Percentiles rank a stretch among this genome's conserved stretches.
Evolutionary conservation across 192 early-diverging fungal genomes (phyloP).

Genomic region (Phycomyces nitens): DNA sequence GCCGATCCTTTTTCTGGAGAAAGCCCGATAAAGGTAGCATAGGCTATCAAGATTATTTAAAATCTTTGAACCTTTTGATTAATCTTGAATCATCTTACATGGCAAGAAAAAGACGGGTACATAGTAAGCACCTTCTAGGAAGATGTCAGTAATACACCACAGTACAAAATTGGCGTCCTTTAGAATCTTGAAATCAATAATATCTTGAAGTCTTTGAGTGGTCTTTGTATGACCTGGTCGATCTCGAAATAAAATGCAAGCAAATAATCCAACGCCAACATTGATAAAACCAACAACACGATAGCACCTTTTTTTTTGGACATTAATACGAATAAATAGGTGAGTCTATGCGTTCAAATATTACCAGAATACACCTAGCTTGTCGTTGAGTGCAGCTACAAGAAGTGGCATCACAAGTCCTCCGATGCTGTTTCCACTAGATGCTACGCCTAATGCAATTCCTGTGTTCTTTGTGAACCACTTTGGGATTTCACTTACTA

Average conservation of each 20-base stretch:
- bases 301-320: constrained; percentile 15
- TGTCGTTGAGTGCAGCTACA: constrained; percentile 50
- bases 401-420: constrained; percentile 62
- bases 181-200: constrained; percentile 26
- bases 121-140: constrained; percentile 24
- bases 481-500: constrained; percentile 37
- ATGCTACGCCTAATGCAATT: constrained; percentile 66
- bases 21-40: constrained; percentile 21
- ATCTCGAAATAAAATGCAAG: constrained; percentile 21
- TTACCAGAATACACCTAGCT: constrained; percentile 49
- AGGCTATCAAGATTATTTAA: no score
- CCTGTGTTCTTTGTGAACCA: constrained; percentile 66
- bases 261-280: constrained; percentile 12
- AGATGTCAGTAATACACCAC: constrained; percentile 24
- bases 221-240: background rate
- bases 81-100: no score
- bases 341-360: background rate
- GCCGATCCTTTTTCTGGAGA: constrained; percentile 22
- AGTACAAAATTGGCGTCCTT: constrained; percentile 24
- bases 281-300: constrained; percentile 27
- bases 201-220: constrained; percentile 10
- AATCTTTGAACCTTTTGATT: no score
- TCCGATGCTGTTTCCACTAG: constrained; percentile 69
- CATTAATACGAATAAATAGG: background rate
- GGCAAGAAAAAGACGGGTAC: constrained; percentile 31